phyloP scores from a whole-genome alignment of 2,329 filamentous ascomycete genomes.

The Hypoxylon sp. region DNA sequence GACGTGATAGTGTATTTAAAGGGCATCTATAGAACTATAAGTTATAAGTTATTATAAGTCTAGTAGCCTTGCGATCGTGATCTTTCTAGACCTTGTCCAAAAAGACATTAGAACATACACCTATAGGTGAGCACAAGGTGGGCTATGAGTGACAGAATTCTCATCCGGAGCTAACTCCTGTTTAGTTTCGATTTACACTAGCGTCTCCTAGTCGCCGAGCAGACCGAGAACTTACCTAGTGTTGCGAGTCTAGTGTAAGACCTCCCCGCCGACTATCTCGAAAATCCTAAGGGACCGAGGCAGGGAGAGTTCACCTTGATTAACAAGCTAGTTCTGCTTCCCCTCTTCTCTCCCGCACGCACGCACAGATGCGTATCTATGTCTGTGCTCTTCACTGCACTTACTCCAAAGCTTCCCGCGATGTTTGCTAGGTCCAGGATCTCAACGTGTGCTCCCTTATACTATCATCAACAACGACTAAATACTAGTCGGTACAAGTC shows the following conservation, averaged over 20 bases:
- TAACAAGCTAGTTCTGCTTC: neutral
- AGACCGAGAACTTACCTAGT: neutral
- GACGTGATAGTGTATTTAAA: neutral
- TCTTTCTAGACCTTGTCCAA: neutral
- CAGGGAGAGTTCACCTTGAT: neutral
- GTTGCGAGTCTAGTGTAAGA: neutral
- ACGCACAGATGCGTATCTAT: neutral
- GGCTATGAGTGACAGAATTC: neutral
- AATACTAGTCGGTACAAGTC: neutral
- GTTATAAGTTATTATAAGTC: neutral
- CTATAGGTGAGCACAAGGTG: neutral
- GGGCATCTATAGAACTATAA: neutral
- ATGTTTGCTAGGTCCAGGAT: neutral
- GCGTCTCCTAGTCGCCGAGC: neutral
- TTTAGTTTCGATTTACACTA: neutral
- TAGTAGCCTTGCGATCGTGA: conserved; percentile 1
- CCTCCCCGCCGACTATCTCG: neutral
- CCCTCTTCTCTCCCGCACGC: neutral
- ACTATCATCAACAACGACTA: neutral
- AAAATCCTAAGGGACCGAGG: neutral
- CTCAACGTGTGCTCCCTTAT: neutral
- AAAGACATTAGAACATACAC: neutral
- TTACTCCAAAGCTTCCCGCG: neutral
- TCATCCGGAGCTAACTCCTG: neutral
- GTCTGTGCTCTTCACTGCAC: neutral